Percentiles rank a stretch among this genome's conserved stretches.
phyloP scores from a whole-genome alignment of 306 rosid genomes.

The Dryas alaskensis region DNA sequence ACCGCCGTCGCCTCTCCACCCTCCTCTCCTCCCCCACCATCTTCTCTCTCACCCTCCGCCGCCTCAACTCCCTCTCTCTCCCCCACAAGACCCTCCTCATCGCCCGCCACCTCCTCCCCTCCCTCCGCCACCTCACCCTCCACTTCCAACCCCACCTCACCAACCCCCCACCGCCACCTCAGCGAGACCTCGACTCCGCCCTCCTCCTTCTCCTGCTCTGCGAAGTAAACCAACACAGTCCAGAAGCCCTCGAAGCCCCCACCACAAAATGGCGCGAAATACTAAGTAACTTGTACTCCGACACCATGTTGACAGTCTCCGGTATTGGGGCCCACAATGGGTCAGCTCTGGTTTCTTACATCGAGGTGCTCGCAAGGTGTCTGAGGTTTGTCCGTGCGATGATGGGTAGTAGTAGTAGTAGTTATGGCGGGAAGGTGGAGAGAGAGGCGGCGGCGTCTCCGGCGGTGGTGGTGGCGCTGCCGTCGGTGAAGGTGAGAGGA shows the following conservation, averaged over 20 bases:
- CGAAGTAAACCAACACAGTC: conserved; percentile 60
- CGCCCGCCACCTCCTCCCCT: conserved; percentile 69
- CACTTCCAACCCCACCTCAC: conserved; percentile 35
- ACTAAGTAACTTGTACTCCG: conserved; percentile 27
- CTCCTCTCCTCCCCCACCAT: conserved; percentile 69
- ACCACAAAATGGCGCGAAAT: conserved; percentile 50
- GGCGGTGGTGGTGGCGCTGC: conserved; percentile 51
- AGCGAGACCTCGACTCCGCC: conserved; percentile 61
- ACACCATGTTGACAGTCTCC: conserved; percentile 35
- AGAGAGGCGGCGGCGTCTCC: conserved; percentile 54
- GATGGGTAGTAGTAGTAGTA: conserved; percentile 17
- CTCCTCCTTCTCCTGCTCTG: conserved; percentile 75
- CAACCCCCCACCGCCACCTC: conserved; percentile 20
- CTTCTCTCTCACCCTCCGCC: conserved; percentile 62
- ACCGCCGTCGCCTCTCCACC: conserved; percentile 56
- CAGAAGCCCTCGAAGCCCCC: conserved; percentile 44
- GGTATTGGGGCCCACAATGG: conserved; percentile 40
- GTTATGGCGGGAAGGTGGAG: conserved; percentile 26
- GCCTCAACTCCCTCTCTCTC: conserved; percentile 69
- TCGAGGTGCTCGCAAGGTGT: conserved; percentile 59
- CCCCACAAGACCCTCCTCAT: conserved; percentile 62
- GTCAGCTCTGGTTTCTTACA: conserved; percentile 47
- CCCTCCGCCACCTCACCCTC: conserved; percentile 58
- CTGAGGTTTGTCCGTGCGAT: conserved; percentile 45
- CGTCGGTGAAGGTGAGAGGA: conserved; percentile 46